Conservation (phyloP, 2,329 filamentous ascomycete species). For the Chaetomium strumarium region DNA sequence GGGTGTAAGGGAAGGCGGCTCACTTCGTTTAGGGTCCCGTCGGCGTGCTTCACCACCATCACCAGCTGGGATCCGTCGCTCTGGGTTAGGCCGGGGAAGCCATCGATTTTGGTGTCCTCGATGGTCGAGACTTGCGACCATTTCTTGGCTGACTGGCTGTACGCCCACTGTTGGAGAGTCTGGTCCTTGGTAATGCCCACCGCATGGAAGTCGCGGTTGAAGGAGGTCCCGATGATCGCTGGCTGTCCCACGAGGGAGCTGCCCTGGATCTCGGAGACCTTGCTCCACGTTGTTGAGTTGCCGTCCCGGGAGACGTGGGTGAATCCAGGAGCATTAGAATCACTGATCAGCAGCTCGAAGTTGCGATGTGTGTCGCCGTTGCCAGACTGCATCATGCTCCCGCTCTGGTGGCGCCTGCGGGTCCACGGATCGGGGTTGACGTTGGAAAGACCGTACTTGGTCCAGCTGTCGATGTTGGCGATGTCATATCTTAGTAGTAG, state of each 20-base stretch:
- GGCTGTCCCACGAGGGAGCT: constrained; percentile 12
- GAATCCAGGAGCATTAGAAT: not conserved
- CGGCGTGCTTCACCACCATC: constrained; percentile 18
- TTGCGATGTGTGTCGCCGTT: constrained; percentile 20
- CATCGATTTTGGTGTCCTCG: constrained; percentile 11
- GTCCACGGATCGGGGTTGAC: constrained; percentile 23
- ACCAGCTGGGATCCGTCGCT: constrained; percentile 16
- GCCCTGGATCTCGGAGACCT: not conserved
- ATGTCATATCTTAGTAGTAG: constrained; percentile 12
- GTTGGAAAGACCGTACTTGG: constrained; percentile 20
- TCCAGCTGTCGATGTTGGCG: constrained; percentile 21
- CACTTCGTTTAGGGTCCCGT: constrained; percentile 21
- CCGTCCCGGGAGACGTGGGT: constrained; percentile 15
- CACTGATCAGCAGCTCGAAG: constrained; percentile 16
- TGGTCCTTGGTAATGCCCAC: constrained; percentile 6
- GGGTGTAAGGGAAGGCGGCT: not conserved
- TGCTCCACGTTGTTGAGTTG: constrained; percentile 7
- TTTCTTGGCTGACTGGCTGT: constrained; percentile 6
- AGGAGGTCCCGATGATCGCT: constrained; percentile 19
- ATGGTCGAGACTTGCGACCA: constrained; percentile 13
- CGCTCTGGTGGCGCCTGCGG: constrained; percentile 18
- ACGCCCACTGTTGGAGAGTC: constrained; percentile 14
- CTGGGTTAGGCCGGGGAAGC: constrained; percentile 17
- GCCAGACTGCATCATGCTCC: constrained; percentile 20
- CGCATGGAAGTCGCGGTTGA: constrained; percentile 19